Percentiles rank a stretch among this genome's conserved stretches.
Conservation (phyloP, 2,329 filamentous ascomycete species). For the Alternaria solani region DNA sequence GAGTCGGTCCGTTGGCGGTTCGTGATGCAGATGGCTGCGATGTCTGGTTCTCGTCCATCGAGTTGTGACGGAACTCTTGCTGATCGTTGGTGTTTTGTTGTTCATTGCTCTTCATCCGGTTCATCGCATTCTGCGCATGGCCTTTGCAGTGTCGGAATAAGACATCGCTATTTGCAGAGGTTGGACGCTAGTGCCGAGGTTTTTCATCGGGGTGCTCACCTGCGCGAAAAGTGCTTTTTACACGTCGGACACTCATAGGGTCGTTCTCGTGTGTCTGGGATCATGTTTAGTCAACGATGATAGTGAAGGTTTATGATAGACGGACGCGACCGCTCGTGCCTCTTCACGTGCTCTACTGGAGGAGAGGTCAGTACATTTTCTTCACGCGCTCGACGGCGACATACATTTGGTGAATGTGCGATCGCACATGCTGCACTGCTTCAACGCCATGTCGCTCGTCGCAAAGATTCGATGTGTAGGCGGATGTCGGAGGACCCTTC, state of each 20-base stretch:
- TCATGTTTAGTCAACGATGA: slow-evolving; percentile 28
- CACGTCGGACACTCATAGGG: slow-evolving; percentile 63
- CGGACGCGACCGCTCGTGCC: slow-evolving; percentile 64
- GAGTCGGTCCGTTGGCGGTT: slow-evolving; percentile 28
- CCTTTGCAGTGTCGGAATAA: slow-evolving; percentile 62
- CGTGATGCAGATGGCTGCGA: slow-evolving; percentile 25
- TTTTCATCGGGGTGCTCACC: slow-evolving; percentile 47
- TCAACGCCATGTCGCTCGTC: slow-evolving; percentile 44
- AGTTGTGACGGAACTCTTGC: slow-evolving; percentile 23
- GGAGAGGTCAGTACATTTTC: slow-evolving; percentile 11
- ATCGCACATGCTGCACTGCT: slow-evolving; percentile 57
- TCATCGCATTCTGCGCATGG: slow-evolving; percentile 54
- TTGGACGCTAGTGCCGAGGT: slow-evolving; percentile 29
- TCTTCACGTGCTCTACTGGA: slow-evolving; percentile 59
- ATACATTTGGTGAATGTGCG: slow-evolving; percentile 61
- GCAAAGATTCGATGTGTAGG: slow-evolving; percentile 18
- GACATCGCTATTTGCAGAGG: slow-evolving; percentile 53
- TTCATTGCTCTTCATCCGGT: slow-evolving; percentile 44
- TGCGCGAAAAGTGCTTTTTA: slow-evolving; percentile 64
- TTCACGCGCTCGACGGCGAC: neutral
- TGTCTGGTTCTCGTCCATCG: slow-evolving; percentile 28
- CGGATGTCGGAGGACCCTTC: slow-evolving; percentile 26
- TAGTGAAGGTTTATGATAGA: slow-evolving; percentile 1
- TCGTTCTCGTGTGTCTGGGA: slow-evolving; percentile 62
- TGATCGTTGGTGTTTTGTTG: slow-evolving; percentile 40